Percentiles rank a stretch among this genome's conserved stretches.
Evolutionary conservation across 2,329 filamentous ascomycete species (phyloP).

Genomic region (Tolypocladium cylindrosporum): DNA sequence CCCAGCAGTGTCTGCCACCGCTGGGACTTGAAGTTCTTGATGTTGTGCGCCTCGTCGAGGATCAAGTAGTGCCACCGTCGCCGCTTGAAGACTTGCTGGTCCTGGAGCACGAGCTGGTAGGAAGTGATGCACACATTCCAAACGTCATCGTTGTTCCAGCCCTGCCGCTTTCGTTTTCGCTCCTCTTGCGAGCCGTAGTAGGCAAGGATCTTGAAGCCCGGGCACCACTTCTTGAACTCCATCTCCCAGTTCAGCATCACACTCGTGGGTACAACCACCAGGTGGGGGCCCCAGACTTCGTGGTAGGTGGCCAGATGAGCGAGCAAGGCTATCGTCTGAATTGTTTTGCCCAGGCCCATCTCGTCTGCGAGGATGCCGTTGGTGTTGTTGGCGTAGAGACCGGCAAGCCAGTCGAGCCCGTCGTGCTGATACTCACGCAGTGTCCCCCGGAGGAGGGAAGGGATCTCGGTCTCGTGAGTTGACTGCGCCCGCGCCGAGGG

Average conservation of each 20-base stretch:
- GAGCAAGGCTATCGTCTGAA: slow-evolving; percentile 90
- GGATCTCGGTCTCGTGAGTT: slow-evolving; percentile 58
- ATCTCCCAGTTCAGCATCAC: slow-evolving; percentile 99
- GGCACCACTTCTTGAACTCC: slow-evolving; percentile 99
- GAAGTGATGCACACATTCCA: slow-evolving; percentile 99
- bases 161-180: slow-evolving; percentile 78
- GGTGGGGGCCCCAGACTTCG: slow-evolving; percentile 88
- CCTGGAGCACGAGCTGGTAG: slow-evolving; percentile 90
- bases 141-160: slow-evolving; percentile 85
- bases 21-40: slow-evolving; percentile 98
- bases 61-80: slow-evolving; percentile 97
- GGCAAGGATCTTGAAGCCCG: slow-evolving; percentile 93
- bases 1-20: slow-evolving; percentile 92
- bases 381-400: slow-evolving; percentile 81
- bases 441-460: slow-evolving; percentile 75
- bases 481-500: slow-evolving; percentile 19
- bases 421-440: slow-evolving; percentile 94
- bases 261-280: slow-evolving; percentile 93
- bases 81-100: slow-evolving; percentile 87
- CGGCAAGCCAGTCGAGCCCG: slow-evolving; percentile 94
- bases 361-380: slow-evolving; percentile 97
- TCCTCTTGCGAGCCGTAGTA: slow-evolving; percentile 96
- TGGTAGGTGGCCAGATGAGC: slow-evolving; percentile 87
- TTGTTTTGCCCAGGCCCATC: slow-evolving; percentile 97
- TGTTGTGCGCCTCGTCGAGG: slow-evolving; percentile 96